Conservation (phyloP, 176 grass and related monocot genomes). For the Zea luxurians region DNA sequence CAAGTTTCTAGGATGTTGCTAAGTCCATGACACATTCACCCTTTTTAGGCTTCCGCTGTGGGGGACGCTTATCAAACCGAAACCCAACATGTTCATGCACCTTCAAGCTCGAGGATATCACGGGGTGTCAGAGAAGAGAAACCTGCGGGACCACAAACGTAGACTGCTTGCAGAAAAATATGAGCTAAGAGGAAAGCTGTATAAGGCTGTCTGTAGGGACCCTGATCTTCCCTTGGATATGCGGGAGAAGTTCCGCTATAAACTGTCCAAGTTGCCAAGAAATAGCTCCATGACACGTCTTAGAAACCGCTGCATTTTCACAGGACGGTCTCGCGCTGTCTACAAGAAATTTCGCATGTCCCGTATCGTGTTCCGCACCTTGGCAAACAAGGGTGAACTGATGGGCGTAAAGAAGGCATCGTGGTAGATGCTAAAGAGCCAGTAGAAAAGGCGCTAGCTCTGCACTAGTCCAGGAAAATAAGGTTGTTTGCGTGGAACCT, state of each 20-base stretch:
- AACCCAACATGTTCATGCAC: slow-evolving; percentile 65
- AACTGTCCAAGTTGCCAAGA: slow-evolving; percentile 67
- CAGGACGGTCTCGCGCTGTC: slow-evolving; percentile 49
- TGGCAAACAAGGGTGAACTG: slow-evolving; percentile 72
- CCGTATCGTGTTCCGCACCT: slow-evolving; percentile 65
- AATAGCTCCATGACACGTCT: slow-evolving; percentile 72
- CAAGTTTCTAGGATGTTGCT: slow-evolving; percentile 57
- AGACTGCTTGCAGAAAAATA: slow-evolving; percentile 70
- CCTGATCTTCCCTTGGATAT: slow-evolving; percentile 61
- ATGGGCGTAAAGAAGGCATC: slow-evolving; percentile 69
- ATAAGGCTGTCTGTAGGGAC: slow-evolving; percentile 69
- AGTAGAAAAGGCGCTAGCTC: slow-evolving; percentile 41
- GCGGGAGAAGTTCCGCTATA: slow-evolving; percentile 61
- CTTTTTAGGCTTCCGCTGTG: slow-evolving; percentile 64
- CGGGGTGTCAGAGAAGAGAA: slow-evolving; percentile 53
- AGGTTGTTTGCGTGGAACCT: slow-evolving; percentile 28
- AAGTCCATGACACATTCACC: slow-evolving; percentile 59
- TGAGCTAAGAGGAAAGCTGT: slow-evolving; percentile 66
- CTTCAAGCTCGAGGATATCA: slow-evolving; percentile 60
- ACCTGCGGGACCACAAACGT: slow-evolving; percentile 63
- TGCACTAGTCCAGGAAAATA: slow-evolving; percentile 45
- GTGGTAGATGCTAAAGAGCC: slow-evolving; percentile 54
- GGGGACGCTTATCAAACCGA: slow-evolving; percentile 56
- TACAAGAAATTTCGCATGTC: slow-evolving; percentile 67
- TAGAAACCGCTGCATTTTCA: slow-evolving; percentile 72